These are phyloP conservation scores for Barnettozyma populi DNA, from an alignment of 805 yeast species.

Conservation along the genomic window DNA sequence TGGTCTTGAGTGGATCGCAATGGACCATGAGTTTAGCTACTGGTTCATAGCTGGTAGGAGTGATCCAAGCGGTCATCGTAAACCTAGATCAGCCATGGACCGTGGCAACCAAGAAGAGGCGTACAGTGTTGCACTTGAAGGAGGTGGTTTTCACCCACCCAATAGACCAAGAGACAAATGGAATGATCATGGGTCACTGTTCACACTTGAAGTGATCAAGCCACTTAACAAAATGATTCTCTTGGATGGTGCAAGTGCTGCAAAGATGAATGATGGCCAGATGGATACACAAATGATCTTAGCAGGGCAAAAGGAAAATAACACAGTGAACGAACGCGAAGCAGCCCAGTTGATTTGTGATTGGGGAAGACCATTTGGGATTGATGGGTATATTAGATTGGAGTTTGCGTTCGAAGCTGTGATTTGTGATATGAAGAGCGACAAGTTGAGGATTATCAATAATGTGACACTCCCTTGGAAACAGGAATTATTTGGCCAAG, in stretches of 20 bases:
- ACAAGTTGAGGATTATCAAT: constrained; percentile 41
- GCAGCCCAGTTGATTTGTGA: constrained; percentile 48
- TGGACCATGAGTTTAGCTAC: constrained; percentile 58
- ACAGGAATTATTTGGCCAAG: constrained; percentile 15
- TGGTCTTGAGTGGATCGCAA: constrained; percentile 56
- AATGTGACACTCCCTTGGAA: constrained; percentile 36
- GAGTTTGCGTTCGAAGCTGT: constrained; percentile 61
- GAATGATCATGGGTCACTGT: constrained; percentile 23
- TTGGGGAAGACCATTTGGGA: constrained; percentile 45
- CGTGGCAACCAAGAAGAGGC: too few relatives aligned
- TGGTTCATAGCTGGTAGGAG: constrained; percentile 33
- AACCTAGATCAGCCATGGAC: neutral
- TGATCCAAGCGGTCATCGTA: constrained; percentile 1
- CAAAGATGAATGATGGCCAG: constrained; percentile 49
- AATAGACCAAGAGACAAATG: neutral
- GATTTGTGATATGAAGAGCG: constrained; percentile 48
- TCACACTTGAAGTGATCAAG: constrained; percentile 42
- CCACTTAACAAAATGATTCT: constrained; percentile 46
- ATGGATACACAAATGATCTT: constrained; percentile 53
- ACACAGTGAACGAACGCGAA: constrained; percentile 34
- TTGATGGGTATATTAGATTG: constrained; percentile 54
- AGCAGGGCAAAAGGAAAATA: constrained; percentile 30
- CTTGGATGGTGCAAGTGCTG: constrained; percentile 69
- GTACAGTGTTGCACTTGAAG: too few relatives aligned
- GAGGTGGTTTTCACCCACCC: neutral